Evolutionary conservation across 257 asterid species (phyloP).

Genomic region (Jasminum sambac): DNA sequence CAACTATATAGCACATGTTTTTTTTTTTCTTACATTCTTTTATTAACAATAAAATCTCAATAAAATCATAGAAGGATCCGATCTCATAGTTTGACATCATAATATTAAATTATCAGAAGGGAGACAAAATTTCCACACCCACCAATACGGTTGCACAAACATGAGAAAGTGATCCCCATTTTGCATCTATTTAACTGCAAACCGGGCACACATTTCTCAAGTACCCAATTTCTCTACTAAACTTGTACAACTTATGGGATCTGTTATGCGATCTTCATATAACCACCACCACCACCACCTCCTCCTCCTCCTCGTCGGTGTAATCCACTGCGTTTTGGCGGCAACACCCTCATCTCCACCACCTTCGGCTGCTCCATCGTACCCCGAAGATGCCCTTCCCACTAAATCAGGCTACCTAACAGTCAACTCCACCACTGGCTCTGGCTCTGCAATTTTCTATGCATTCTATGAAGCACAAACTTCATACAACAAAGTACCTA

Average conservation of each 20-base stretch:
- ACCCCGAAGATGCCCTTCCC: conserved; percentile 68
- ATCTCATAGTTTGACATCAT: neutral
- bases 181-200: conserved; percentile 30
- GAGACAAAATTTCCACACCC: conserved; percentile 32
- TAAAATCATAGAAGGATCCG: neutral
- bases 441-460: conserved; percentile 74
- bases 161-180: conserved; percentile 8
- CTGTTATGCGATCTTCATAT: conserved; percentile 34
- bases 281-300: too few relatives aligned
- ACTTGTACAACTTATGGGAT: neutral
- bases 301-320: conserved; percentile 31
- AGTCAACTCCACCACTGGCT: conserved; percentile 64
- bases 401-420: conserved; percentile 82
- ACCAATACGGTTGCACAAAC: conserved; percentile 14
- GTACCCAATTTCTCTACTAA: conserved; percentile 6
- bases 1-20: neutral
- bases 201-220: conserved; percentile 4
- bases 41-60: too few relatives aligned
- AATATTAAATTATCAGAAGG: neutral
- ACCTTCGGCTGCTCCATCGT: conserved; percentile 29
- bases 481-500: conserved; percentile 27
- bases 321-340: neutral
- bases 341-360: conserved; percentile 23
- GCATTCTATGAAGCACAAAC: conserved; percentile 70
- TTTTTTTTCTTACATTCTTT: too few relatives aligned